phyloP scores from a whole-genome alignment of 1,284 basidiomycete species.

The Pascua guehoae region DNA sequence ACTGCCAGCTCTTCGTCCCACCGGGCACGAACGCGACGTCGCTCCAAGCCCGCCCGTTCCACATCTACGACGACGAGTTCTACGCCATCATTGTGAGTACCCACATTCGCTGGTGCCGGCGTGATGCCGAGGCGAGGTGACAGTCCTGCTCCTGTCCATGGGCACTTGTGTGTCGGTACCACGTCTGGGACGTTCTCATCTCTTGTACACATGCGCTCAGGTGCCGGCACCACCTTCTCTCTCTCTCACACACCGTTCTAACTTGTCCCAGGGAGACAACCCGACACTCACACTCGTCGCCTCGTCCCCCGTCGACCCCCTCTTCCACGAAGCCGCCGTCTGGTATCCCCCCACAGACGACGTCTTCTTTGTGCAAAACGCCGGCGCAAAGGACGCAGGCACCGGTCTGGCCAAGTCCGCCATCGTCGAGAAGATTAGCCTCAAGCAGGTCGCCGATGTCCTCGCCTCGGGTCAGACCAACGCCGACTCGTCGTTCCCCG shows the following conservation, averaged over 20 bases:
- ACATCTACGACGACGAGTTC: constrained; percentile 63
- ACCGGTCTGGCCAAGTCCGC: constrained; percentile 52
- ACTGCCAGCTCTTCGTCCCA: constrained; percentile 37
- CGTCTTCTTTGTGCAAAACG: constrained; percentile 56
- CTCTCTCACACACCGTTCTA: no score
- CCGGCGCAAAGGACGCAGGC: constrained; percentile 49
- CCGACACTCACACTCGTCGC: constrained; percentile 61
- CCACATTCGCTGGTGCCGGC: no score
- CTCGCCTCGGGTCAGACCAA: not conserved
- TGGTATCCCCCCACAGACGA: constrained; percentile 61
- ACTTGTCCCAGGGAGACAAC: constrained; percentile 49
- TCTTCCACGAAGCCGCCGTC: constrained; percentile 71
- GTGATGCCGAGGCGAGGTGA: no score
- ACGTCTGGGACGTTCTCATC: no score
- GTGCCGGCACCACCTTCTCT: no score
- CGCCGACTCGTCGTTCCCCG: constrained; percentile 43
- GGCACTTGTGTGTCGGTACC: no score
- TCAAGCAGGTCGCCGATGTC: constrained; percentile 46
- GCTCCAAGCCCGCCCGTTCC: constrained; percentile 53
- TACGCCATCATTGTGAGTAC: constrained; percentile 52
- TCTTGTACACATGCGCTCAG: no score
- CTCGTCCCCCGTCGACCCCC: constrained; percentile 54
- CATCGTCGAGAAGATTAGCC: constrained; percentile 52
- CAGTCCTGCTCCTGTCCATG: no score
- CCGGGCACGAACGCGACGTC: constrained; percentile 27